Base-by-base conservation (phyloP, 2,329 filamentous ascomycete genomes). In the Emericellopsis cladophorae region DNA sequence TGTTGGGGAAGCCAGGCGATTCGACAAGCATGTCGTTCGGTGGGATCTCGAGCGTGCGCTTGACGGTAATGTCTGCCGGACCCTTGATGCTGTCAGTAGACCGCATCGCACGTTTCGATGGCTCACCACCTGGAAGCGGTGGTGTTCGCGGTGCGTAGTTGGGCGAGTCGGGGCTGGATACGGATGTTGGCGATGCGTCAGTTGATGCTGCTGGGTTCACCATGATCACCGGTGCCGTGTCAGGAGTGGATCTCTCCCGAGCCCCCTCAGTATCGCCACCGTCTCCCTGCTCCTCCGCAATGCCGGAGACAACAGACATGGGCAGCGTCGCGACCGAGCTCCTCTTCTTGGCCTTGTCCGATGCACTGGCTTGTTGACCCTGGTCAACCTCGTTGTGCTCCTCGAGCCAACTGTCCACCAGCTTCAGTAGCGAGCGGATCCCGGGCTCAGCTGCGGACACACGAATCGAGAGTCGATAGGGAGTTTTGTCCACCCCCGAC, bases 331-430 rank as follows among this genome's bases (percentile, higher is more conserved):
- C 8, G 32, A 12, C 32, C 18, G 26, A 29, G 8, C 9, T 15
- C 32, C 22, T 24, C 18, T 38, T 18, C 15, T n/a, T 24, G 14
- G 36, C 4, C n/a, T 9, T 15, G 21, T n/a, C 24, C 4, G 24
- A 16, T 7, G 11, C 26, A 15, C 2, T 33, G 14, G 11, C 14
- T 23, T 29, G 16, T 15, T 14, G 14, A 8, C 26, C 15, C 37
- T 40, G 14, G 24, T 14, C 15, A 7, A 7, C 18, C 26, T 32
- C 23, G 9, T 42, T 24, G 14, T 42, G 36, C 10, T 39, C 37
- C 22, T 42, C 40, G 10, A 42, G 36, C 40, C 40, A 42, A 10
- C 39, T 26, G n/a, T 42, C 40, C 29, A 42, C 36, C 7, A 42
- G 36, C 18, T 31, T 38, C 16, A 42, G 12, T 15, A 42, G 36